Percentiles rank a stretch among this genome's conserved stretches.
Conservation (phyloP, 192 early-diverging fungal genomes). For the Podila epicladia region DNA sequence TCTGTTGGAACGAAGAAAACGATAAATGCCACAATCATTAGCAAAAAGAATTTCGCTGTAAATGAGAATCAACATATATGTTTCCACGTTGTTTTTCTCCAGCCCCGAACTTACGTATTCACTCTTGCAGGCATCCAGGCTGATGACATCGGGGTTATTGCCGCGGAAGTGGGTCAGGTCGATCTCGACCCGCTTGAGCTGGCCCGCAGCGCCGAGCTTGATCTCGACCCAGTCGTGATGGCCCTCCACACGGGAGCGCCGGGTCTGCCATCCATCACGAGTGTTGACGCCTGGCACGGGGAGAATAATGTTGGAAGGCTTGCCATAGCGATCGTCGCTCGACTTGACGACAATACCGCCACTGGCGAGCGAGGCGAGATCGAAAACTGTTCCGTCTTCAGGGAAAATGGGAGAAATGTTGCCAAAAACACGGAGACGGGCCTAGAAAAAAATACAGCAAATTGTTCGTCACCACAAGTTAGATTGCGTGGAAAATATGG, state of each 20-base stretch:
- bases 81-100: not conserved
- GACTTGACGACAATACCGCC: slow-evolving; percentile 72
- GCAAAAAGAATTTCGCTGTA: too few relatives aligned
- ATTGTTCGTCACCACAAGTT: not conserved
- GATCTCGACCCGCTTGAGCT: slow-evolving; percentile 73
- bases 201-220: slow-evolving; percentile 77
- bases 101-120: slow-evolving; percentile 52
- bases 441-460: slow-evolving; percentile 44
- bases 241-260: slow-evolving; percentile 78
- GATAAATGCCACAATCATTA: not conserved
- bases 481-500: slow-evolving; percentile 8
- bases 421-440: slow-evolving; percentile 81
- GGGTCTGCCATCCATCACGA: slow-evolving; percentile 95
- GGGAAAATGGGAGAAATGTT: slow-evolving; percentile 71
- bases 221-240: slow-evolving; percentile 86
- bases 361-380: slow-evolving; percentile 74
- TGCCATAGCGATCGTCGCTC: slow-evolving; percentile 87
- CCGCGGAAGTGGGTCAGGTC: slow-evolving; percentile 92
- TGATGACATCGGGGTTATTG: slow-evolving; percentile 86
- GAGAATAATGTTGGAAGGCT: slow-evolving; percentile 79
- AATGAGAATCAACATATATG: slow-evolving; percentile 10
- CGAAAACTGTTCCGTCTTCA: slow-evolving; percentile 56
- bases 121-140: slow-evolving; percentile 72
- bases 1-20: slow-evolving; percentile 6
- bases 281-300: slow-evolving; percentile 81